A percentile compares a stretch with the other conserved stretches of the same genome.
Conservation (phyloP, 1,139 yeast species). For the Tardiomyces digboiensis region DNA sequence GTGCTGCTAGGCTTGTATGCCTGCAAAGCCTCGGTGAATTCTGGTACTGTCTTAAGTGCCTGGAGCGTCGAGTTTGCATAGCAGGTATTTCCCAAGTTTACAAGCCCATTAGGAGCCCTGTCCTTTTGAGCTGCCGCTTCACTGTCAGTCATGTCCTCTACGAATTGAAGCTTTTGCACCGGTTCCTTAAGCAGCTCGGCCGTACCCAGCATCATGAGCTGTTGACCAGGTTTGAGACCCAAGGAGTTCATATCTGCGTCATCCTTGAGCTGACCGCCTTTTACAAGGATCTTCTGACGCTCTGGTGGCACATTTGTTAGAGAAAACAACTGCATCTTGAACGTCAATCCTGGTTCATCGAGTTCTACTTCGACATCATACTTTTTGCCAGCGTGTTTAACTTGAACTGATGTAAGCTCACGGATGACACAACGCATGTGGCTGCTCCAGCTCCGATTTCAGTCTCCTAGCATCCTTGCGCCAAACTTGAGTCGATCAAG, state of each 20-base stretch:
- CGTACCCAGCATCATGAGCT: slow-evolving; percentile 87
- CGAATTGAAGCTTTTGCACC: slow-evolving; percentile 42
- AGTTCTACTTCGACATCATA: slow-evolving; percentile 57
- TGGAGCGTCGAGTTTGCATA: slow-evolving; percentile 88
- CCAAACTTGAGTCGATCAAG: no score
- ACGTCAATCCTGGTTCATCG: slow-evolving; percentile 43
- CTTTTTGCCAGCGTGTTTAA: slow-evolving; percentile 80
- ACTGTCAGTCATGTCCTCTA: neutral
- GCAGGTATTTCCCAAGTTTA: slow-evolving; percentile 91
- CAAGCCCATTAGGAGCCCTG: slow-evolving; percentile 62
- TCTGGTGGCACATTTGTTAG: slow-evolving; percentile 75
- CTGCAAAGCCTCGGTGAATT: slow-evolving; percentile 32
- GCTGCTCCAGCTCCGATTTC: no score
- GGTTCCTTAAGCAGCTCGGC: slow-evolving; percentile 63
- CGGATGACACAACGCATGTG: no score
- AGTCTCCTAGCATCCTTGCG: no score
- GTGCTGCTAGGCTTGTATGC: slow-evolving; percentile 11
- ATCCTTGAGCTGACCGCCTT: slow-evolving; percentile 81
- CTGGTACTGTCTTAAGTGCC: slow-evolving; percentile 60
- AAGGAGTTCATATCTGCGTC: slow-evolving; percentile 43
- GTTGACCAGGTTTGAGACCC: slow-evolving; percentile 52
- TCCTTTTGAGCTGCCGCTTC: slow-evolving; percentile 26
- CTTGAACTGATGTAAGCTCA: slow-evolving; percentile 34
- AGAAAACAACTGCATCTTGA: slow-evolving; percentile 63
- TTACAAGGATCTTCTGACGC: slow-evolving; percentile 83